Base-by-base conservation (phyloP, 129 eudicot genomes). In the Glebionis coronaria region DNA sequence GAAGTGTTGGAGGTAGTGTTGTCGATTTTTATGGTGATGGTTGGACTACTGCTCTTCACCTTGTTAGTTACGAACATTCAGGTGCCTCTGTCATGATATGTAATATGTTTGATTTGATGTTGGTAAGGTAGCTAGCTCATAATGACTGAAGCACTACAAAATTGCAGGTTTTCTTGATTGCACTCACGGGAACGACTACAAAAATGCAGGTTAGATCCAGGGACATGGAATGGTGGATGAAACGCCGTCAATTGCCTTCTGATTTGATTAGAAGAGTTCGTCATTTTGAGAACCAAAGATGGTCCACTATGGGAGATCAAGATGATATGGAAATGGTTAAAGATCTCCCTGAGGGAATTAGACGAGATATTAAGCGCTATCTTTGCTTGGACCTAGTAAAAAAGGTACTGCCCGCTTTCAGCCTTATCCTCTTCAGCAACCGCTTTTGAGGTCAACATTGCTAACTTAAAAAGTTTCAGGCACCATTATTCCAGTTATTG, bases 181-280 rank as follows among this genome's bases (percentile, higher is more conserved):
- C 86, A 3, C 82, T 86, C 9, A 67, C 60, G 49, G 80, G 71
- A 14, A 86, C 75, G 67, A 50, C 77, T 65, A 83, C 84, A 14
- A 83, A 70, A 61, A 75, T 75, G 75, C 86, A 86, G 60, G 44
- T 86, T 67, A 78, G 67, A 59, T 70, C 61, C 13, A 40, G 84
- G 28, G 93, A 86, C 74, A 74, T 86, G 84, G 84, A 86, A 52
- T 80, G 86, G 84, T 86, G 93, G 93, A 80, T 86, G 88, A 80
- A 54, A 60, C 69, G 86, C 44, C 75, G 93, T 51, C 86, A 78
- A 55, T 46, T 86, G 44, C 88, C 92, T n/a, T 63, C 80, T 67
- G 21, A 31, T 16, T 67, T 86, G 64, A 80, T 82, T 58, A 76
- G 55, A 67, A 80, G 88, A 62, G 92, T 82, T 54, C 76, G 83